Conservation (phyloP, 305 asterid species). For the Striga hermonthica region DNA sequence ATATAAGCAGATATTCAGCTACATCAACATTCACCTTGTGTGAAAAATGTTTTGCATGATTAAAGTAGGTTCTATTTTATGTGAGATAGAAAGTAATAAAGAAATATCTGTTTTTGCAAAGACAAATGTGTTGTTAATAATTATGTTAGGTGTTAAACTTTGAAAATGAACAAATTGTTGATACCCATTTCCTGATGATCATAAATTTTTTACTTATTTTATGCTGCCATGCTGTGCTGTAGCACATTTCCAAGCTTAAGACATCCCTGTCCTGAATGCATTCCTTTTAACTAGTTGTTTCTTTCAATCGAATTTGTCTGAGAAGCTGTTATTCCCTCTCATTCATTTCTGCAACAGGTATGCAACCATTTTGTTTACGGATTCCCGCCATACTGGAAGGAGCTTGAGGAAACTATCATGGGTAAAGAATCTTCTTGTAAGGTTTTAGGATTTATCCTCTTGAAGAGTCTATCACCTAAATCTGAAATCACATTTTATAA, state of each 20-base stretch:
- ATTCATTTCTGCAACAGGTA: slow-evolving; percentile 13
- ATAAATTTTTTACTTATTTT: neutral
- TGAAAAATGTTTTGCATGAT: neutral
- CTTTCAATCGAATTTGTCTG: neutral
- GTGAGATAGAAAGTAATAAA: neutral
- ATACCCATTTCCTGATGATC: neutral
- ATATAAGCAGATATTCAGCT: neutral
- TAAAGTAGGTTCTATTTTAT: neutral
- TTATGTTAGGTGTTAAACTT: neutral
- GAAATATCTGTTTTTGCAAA: neutral
- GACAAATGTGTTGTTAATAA: neutral
- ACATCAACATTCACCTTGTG: neutral
- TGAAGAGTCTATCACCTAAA: neutral
- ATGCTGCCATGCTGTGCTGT: neutral
- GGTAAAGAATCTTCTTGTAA: slow-evolving; percentile 6
- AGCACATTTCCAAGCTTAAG: slow-evolving; percentile 1
- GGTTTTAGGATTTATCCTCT: neutral
- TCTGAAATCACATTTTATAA: neutral
- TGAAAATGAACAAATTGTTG: neutral
- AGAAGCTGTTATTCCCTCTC: neutral
- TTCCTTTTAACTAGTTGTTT: neutral
- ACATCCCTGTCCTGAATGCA: neutral
- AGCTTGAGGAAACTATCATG: slow-evolving; percentile 5
- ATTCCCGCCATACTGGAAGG: slow-evolving; percentile 16
- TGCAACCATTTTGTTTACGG: slow-evolving; percentile 9